Percentiles rank a stretch among this genome's conserved stretches.
These are phyloP conservation scores for Debaryomycetaceae sp. DNA, from an alignment of 1,139 yeast species.

Conservation along the genomic window DNA sequence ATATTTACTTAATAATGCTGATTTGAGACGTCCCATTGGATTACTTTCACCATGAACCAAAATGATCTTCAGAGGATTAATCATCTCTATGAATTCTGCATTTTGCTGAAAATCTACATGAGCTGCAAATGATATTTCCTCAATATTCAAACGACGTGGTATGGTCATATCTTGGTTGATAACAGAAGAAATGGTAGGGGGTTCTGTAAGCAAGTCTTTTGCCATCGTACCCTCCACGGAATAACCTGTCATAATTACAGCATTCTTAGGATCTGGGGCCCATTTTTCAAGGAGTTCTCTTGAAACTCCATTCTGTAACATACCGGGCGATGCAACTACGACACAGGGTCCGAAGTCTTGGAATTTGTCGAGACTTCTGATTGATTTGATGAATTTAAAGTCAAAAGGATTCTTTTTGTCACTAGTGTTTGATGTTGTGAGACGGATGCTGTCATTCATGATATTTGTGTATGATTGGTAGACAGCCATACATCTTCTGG, in stretches of 20 bases:
- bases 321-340: conserved; percentile 95
- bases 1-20: conserved; percentile 87
- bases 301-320: conserved; percentile 94
- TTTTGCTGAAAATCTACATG: conserved; percentile 97
- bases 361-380: conserved; percentile 75
- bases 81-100: conserved; percentile 82
- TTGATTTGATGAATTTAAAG: conserved; percentile 79
- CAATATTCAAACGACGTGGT: conserved; percentile 86
- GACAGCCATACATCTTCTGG: conserved; percentile 95
- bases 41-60: conserved; percentile 97
- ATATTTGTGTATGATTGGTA: conserved; percentile 94
- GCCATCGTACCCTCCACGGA: conserved; percentile 99
- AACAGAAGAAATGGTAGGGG: conserved; percentile 79
- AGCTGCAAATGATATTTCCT: conserved; percentile 96
- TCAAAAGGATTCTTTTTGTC: conserved; percentile 72
- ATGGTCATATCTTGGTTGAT: conserved; percentile 76
- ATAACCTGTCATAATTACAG: conserved; percentile 89
- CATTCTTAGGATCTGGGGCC: conserved; percentile 95
- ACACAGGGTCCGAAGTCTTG: conserved; percentile 96
- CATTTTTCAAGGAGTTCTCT: conserved; percentile 88
- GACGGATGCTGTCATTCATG: conserved; percentile 91
- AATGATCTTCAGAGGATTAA: conserved; percentile 78
- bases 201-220: conserved; percentile 80
- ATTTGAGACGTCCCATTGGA: conserved; percentile 95
- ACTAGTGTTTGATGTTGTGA: conserved; percentile 54